These are phyloP conservation scores for Gossypium herbaceum DNA, from an alignment of 345 rosid genomes.

Conservation along the genomic window DNA sequence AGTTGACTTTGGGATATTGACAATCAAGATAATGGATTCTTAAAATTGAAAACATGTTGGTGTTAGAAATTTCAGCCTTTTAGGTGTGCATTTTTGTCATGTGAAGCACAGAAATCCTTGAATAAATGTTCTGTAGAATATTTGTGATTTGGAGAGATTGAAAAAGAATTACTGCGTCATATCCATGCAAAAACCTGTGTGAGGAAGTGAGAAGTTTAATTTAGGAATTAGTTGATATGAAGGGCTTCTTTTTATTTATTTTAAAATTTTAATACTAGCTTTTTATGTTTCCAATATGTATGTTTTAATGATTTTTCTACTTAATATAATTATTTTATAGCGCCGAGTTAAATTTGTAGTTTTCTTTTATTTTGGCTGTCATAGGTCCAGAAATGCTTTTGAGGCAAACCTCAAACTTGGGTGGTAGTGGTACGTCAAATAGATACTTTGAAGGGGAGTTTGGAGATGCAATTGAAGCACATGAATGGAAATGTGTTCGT, in stretches of 20 bases:
- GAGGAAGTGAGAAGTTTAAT: not conserved
- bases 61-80: not conserved
- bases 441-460: constrained; percentile 55
- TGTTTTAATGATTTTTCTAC: not conserved
- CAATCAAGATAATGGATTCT: not conserved
- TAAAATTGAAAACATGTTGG: not conserved
- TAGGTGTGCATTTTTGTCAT: not conserved
- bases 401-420: constrained; percentile 65
- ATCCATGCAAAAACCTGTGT: not conserved
- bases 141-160: not conserved
- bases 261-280: not conserved
- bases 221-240: not conserved
- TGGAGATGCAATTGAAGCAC: constrained; percentile 87
- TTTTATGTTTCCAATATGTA: not conserved
- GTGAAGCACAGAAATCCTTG: not conserved
- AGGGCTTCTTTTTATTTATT: constrained; percentile 3
- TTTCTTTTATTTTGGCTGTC: constrained; percentile 18
- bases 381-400: constrained; percentile 88
- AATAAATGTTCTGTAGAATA: not conserved
- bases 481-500: constrained; percentile 88
- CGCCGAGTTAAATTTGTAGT: not conserved
- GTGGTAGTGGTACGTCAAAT: constrained; percentile 31
- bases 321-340: not conserved
- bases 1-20: not conserved
- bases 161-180: not conserved